Percentiles rank a stretch among this genome's conserved stretches.
Evolutionary conservation across 371 early-diverging fungal species (phyloP).

Genomic region (Mortierella sp.): DNA sequence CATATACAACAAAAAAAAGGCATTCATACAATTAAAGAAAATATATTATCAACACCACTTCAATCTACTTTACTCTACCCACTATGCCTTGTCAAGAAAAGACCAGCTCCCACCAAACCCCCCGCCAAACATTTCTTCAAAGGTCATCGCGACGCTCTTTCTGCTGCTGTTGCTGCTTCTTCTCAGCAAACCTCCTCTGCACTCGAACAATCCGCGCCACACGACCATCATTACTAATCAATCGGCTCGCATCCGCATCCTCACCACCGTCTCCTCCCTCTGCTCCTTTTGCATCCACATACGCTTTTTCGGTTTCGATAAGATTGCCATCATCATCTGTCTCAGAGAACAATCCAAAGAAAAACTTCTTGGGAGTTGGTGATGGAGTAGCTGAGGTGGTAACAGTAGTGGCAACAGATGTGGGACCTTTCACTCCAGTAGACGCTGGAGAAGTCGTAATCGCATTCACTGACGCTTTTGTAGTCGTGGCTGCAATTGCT

Average conservation of each 20-base stretch:
- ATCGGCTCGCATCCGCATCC: not conserved
- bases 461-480: not conserved
- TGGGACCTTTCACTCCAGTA: not conserved
- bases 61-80: not conserved
- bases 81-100: not conserved
- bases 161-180: not conserved
- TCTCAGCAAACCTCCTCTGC: conserved; percentile 9
- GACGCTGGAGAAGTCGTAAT: not conserved
- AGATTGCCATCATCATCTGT: not conserved
- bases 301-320: not conserved
- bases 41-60: not conserved
- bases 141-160: not conserved
- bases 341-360: conserved; percentile 20
- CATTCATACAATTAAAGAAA: not conserved
- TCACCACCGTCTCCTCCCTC: not conserved
- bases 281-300: not conserved
- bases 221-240: conserved; percentile 16
- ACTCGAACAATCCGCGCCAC: conserved; percentile 13
- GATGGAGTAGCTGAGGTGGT: not conserved
- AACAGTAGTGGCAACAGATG: not conserved
- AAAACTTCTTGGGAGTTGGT: not conserved
- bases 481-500: not conserved
- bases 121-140: not conserved
- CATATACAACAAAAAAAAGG: not conserved
- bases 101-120: not conserved